These are phyloP conservation scores for Didymellaceae sp. DNA, from an alignment of 2,329 filamentous ascomycete species.

Conservation along the genomic window DNA sequence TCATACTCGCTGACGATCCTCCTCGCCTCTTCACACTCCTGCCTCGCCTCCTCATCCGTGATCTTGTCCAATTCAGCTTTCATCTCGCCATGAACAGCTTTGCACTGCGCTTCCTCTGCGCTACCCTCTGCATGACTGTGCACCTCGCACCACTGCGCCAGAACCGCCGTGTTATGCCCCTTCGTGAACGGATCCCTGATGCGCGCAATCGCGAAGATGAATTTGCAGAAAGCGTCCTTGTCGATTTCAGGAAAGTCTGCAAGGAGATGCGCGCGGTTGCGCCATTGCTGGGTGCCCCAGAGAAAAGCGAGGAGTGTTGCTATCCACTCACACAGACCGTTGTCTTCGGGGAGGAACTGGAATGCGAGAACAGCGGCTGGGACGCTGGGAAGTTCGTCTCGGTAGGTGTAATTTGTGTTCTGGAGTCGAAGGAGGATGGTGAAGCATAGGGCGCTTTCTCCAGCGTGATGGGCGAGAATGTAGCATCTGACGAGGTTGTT, in stretches of 20 bases:
- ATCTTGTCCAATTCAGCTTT: neutral
- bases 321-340: constrained; percentile 26
- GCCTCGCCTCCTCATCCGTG: neutral
- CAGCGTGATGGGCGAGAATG: constrained; percentile 14
- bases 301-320: constrained; percentile 20
- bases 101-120: constrained; percentile 7
- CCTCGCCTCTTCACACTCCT: neutral
- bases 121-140: constrained; percentile 17
- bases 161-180: constrained; percentile 15
- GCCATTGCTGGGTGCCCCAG: constrained; percentile 16
- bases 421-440: constrained; percentile 22
- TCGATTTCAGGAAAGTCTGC: neutral
- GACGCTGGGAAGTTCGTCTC: constrained; percentile 2
- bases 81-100: neutral
- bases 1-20: neutral
- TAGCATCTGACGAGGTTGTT: constrained; percentile 22
- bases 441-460: constrained; percentile 10
- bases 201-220: constrained; percentile 17
- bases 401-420: constrained; percentile 13
- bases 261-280: constrained; percentile 12
- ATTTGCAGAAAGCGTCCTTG: constrained; percentile 13
- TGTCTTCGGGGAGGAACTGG: constrained; percentile 13
- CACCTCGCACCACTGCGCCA: constrained; percentile 19
- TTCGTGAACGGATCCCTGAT: constrained; percentile 12
- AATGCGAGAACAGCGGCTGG: constrained; percentile 11